Conservation (phyloP, 805 yeast species). For the Candida corydali region DNA sequence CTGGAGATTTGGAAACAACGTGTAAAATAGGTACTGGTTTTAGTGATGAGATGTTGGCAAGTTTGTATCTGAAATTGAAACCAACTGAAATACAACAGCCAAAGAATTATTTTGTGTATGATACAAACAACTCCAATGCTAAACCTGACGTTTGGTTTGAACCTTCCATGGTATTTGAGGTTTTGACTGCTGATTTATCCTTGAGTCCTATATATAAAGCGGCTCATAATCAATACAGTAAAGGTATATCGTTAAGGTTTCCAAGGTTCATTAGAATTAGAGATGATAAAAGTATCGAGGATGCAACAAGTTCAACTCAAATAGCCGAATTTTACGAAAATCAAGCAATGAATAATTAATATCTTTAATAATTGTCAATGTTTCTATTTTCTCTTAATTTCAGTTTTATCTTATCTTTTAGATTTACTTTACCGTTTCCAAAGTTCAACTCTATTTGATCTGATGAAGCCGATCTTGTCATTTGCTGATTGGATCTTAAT, state of each 20-base stretch:
- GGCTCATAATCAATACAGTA: slow-evolving; percentile 65
- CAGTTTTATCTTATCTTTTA: slow-evolving; percentile 31
- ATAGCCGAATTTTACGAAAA: slow-evolving; percentile 77
- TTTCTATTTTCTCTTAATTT: slow-evolving; percentile 33
- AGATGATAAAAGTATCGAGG: slow-evolving; percentile 82
- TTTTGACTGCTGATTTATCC: slow-evolving; percentile 85
- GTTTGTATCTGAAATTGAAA: slow-evolving; percentile 55
- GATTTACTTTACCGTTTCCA: slow-evolving; percentile 12
- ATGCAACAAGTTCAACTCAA: slow-evolving; percentile 82
- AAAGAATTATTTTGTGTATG: slow-evolving; percentile 64
- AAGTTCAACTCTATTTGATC: slow-evolving; percentile 32
- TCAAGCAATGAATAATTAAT: slow-evolving; percentile 44
- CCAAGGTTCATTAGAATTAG: slow-evolving; percentile 82
- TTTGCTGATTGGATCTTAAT: background rate
- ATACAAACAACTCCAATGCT: slow-evolving; percentile 54
- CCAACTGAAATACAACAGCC: slow-evolving; percentile 66
- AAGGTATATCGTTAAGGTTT: slow-evolving; percentile 83
- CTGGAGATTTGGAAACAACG: slow-evolving; percentile 90
- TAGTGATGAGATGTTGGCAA: slow-evolving; percentile 71
- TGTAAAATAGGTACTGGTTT: slow-evolving; percentile 98
- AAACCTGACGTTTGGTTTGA: slow-evolving; percentile 94
- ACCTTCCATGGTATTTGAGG: slow-evolving; percentile 81
- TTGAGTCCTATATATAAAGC: slow-evolving; percentile 88
- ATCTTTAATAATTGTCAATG: slow-evolving; percentile 4
- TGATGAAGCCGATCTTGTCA: slow-evolving; percentile 1